A percentile compares a stretch with the other conserved stretches of the same genome.
phyloP scores from a whole-genome alignment of 805 yeast genomes.

The Saccharomycopsis microspora region DNA sequence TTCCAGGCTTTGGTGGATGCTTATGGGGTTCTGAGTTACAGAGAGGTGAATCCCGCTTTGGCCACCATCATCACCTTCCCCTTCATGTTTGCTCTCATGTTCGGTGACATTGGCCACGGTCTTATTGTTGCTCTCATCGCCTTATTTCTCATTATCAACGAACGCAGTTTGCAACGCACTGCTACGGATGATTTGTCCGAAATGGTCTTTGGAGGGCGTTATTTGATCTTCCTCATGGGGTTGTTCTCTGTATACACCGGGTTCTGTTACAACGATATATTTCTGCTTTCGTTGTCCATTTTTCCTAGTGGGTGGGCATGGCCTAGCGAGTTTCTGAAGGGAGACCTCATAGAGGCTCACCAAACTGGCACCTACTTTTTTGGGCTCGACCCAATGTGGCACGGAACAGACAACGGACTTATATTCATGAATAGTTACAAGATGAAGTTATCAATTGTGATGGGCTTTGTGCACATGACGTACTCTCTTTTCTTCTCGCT shows the following conservation, averaged over 20 bases:
- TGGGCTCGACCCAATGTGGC: slow-evolving; percentile 95
- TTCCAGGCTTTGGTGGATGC: slow-evolving; percentile 93
- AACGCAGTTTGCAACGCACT: slow-evolving; percentile 57
- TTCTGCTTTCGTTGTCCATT: slow-evolving; percentile 81
- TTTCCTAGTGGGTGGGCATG: slow-evolving; percentile 90
- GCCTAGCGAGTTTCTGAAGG: slow-evolving; percentile 65
- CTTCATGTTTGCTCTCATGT: slow-evolving; percentile 97
- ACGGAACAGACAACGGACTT: slow-evolving; percentile 86
- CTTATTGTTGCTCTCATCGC: slow-evolving; percentile 71
- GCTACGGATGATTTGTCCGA: slow-evolving; percentile 79
- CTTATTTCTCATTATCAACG: slow-evolving; percentile 57
- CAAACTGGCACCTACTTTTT: slow-evolving; percentile 55
- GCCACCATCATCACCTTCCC: slow-evolving; percentile 95
- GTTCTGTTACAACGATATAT: slow-evolving; percentile 82
- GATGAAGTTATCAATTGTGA: slow-evolving; percentile 89
- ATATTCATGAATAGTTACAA: slow-evolving; percentile 91
- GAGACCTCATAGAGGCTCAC: slow-evolving; percentile 58
- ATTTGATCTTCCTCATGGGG: slow-evolving; percentile 88
- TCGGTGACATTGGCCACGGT: slow-evolving; percentile 98
- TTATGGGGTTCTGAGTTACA: slow-evolving; percentile 85
- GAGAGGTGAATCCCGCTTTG: slow-evolving; percentile 92
- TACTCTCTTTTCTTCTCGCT: slow-evolving; percentile 79
- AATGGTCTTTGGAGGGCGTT: slow-evolving; percentile 92
- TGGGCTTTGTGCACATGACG: slow-evolving; percentile 94
- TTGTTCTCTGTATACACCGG: slow-evolving; percentile 93